Evolutionary conservation across 2,329 filamentous ascomycete species (phyloP).

Genomic region (Calonectria pauciramosa): DNA sequence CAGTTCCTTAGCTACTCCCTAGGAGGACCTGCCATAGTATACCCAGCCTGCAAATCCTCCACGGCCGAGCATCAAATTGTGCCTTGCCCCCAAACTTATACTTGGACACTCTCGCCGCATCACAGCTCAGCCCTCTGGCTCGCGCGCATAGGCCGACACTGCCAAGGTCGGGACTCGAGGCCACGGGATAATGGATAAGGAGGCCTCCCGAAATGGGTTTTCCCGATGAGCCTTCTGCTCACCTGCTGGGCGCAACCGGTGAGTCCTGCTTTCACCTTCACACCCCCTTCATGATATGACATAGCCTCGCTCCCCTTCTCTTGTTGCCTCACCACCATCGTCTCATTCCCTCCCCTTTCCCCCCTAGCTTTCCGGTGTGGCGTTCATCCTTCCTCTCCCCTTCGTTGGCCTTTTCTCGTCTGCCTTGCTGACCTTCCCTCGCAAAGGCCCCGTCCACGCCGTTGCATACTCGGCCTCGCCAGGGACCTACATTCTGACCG

Average conservation of each 20-base stretch:
- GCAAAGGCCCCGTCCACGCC: constrained; percentile 78
- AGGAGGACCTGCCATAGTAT: not conserved
- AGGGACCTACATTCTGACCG: constrained; percentile 85
- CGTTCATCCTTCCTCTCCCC: constrained; percentile 9
- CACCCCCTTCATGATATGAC: not conserved
- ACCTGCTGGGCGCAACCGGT: constrained; percentile 73
- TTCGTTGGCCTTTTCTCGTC: not conserved
- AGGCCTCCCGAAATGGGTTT: constrained; percentile 56
- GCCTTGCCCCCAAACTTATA: not conserved
- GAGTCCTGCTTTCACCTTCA: constrained; percentile 37
- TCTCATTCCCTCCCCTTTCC: not conserved
- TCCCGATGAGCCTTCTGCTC: constrained; percentile 64
- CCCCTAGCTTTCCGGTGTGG: constrained; percentile 36
- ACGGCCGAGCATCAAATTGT: not conserved
- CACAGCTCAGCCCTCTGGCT: not conserved
- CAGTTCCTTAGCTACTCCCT: not conserved
- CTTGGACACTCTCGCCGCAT: not conserved
- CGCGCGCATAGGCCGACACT: not conserved
- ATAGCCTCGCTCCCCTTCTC: not conserved
- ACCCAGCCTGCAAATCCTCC: not conserved
- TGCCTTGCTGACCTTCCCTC: constrained; percentile 26
- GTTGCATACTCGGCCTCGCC: constrained; percentile 80
- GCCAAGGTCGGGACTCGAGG: not conserved
- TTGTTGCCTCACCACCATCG: not conserved
- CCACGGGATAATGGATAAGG: constrained; percentile 39